A percentile compares a stretch with the other conserved stretches of the same genome.
phyloP scores from a whole-genome alignment of 148 eudicot species.

The Camellia granthamiana region DNA sequence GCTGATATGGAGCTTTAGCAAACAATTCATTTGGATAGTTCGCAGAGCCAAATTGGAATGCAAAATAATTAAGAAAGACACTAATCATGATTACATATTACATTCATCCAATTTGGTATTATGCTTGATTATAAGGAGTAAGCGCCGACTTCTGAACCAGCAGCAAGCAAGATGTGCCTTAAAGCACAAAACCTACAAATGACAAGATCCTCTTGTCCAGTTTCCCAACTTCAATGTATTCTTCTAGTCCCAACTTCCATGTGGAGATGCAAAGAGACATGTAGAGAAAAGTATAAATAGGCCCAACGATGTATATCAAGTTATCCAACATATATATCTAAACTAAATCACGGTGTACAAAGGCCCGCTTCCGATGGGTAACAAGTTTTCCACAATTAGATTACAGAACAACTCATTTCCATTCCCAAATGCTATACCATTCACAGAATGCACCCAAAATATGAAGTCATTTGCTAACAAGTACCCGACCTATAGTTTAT shows the following conservation, averaged over 20 bases:
- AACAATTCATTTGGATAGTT: not conserved
- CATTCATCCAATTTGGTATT: not conserved
- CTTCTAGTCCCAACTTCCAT: not conserved
- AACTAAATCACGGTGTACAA: not conserved
- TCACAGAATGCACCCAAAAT: not conserved
- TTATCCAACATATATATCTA: not conserved
- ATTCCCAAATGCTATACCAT: not conserved
- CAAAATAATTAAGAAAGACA: not conserved
- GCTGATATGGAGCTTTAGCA: not conserved
- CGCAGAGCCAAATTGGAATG: not conserved
- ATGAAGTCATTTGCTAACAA: not conserved
- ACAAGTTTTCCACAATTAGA: not conserved
- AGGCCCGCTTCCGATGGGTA: not conserved
- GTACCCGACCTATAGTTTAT: not conserved
- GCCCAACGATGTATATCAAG: not conserved
- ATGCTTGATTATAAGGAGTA: not conserved
- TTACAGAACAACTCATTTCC: not conserved
- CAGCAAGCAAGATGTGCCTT: not conserved
- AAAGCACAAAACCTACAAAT: not conserved
- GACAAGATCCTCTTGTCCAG: not conserved
- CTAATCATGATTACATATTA: not conserved
- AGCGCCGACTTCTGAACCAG: not conserved
- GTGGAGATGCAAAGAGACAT: too few species aligned
- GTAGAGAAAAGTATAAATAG: not conserved
- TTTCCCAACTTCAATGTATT: not conserved